A percentile compares a stretch with the other conserved stretches of the same genome.
Evolutionary conservation across 768 basidiomycete genomes (phyloP).

Genomic region (Pleurotus salmoneostramineus): DNA sequence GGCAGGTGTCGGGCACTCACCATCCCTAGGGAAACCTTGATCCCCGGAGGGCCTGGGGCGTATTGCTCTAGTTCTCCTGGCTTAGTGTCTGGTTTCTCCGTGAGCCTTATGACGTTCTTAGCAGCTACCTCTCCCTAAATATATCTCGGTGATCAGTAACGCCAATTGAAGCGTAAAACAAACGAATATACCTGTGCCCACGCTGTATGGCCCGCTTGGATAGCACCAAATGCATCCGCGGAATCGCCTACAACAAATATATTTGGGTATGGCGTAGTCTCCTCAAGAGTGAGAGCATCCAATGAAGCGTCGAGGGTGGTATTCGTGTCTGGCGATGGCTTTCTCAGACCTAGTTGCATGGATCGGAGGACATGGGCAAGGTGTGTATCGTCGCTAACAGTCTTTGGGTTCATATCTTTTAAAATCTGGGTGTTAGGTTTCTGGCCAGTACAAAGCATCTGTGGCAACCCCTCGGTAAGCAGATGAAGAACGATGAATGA

Average conservation of each 20-base stretch:
- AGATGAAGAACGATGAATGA: background rate
- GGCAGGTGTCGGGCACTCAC: conserved; percentile 25
- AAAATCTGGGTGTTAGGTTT: conserved; percentile 51
- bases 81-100: conserved; percentile 19
- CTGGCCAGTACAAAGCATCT: conserved; percentile 59
- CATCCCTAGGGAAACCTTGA: conserved; percentile 61
- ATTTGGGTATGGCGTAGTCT: conserved; percentile 38
- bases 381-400: conserved; percentile 32
- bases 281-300: conserved; percentile 16
- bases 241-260: conserved; percentile 63
- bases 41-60: conserved; percentile 42
- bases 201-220: conserved; percentile 56
- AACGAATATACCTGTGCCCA: conserved; percentile 36
- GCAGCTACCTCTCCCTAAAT: conserved; percentile 45
- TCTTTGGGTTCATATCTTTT: conserved; percentile 31
- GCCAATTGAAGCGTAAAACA: background rate
- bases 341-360: conserved; percentile 41
- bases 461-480: conserved; percentile 19
- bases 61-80: conserved; percentile 39
- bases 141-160: background rate
- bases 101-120: conserved; percentile 46
- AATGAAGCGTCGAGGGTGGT: conserved; percentile 15
- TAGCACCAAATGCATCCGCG: conserved; percentile 62
- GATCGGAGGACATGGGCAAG: conserved; percentile 45
- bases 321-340: background rate